These are phyloP conservation scores for Colletotrichum australisinense DNA, from an alignment of 2,329 filamentous ascomycete species.

Conservation along the genomic window DNA sequence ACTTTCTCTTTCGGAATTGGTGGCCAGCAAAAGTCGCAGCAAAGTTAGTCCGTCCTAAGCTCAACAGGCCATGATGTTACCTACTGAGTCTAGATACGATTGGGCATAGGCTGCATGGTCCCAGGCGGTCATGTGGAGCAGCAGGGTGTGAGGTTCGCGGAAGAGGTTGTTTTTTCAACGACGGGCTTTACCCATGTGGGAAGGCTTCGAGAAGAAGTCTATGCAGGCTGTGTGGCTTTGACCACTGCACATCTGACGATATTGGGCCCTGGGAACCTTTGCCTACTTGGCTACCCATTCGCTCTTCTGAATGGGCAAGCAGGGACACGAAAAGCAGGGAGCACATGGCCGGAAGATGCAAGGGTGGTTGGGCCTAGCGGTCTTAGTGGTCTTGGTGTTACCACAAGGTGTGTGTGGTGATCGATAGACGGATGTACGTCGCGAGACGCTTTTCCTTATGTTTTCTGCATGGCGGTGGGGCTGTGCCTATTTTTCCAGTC, in stretches of 20 bases:
- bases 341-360: not conserved
- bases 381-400: constrained; percentile 1
- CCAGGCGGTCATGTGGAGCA: constrained; percentile 31
- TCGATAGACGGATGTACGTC: not conserved
- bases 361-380: not conserved
- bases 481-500: constrained; percentile 7
- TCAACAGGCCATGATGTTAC: constrained; percentile 12
- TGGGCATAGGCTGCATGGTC: constrained; percentile 14
- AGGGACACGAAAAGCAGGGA: not conserved
- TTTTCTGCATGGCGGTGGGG: constrained; percentile 28
- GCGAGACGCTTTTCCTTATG: not conserved
- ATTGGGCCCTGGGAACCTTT: not conserved
- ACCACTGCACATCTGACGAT: constrained; percentile 25
- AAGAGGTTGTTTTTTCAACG: not conserved
- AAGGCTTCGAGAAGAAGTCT: constrained; percentile 33
- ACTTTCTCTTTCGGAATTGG: constrained; percentile 27
- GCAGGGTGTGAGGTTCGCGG: constrained; percentile 2
- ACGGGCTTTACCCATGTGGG: constrained; percentile 16
- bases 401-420: constrained; percentile 1
- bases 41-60: not conserved
- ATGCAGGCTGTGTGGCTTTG: constrained; percentile 32
- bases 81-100: constrained; percentile 14
- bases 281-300: not conserved
- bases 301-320: not conserved
- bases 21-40: constrained; percentile 17